Base-by-base conservation (phyloP, 139 green algal genomes). In the Chlamydomonas sp. region DNA sequence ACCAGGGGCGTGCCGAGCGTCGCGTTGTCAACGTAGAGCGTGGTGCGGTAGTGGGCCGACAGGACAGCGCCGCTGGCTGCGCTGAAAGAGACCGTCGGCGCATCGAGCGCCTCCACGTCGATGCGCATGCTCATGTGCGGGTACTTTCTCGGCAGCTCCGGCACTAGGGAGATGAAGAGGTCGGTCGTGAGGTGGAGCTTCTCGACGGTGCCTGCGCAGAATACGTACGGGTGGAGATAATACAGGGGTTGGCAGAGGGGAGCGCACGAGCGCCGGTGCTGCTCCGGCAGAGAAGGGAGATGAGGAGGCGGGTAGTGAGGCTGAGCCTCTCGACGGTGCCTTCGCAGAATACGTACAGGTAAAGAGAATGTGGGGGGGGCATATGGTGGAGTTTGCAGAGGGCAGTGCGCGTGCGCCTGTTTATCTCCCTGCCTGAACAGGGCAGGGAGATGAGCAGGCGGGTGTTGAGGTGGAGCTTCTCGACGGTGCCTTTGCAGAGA, bases 141-240 rank as follows among this genome's bases (percentile, higher is more conserved):
- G 72, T 79, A 82, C 30, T 47, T 34, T 36, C 73, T 82, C 35
- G 76, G 76, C 31, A 82, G 71, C 57, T 75, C 16, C 5, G 76
- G 76, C n/a, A 82, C 69, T 35, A 82, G 68, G 57, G 74, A 69
- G 1, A 60, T 72, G 36, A 82, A 35, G 10, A 82, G 48, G 63
- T 82, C 76, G n/a, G 71, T 77, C 28, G 72, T 78, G n/a, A 82
- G 60, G 31, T 76, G 65, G 5, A 81, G 65, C 8, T 70, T 74
- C 31, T 58, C 59, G 5, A 81, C 31, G 31, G 58, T 58, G 39
- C 75, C n/a, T n/a, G n/a, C n/a, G n/a, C n/a, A n/a, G n/a, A n/a
- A n/a, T n/a, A n/a, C n/a, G n/a, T n/a, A n/a, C n/a, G n/a, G n/a
- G n/a, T n/a, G n/a, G n/a, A n/a, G n/a, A n/a, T n/a, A n/a, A n/a